A percentile compares a stretch with the other conserved stretches of the same genome.
These are phyloP conservation scores for Dothistroma septosporum DNA, from an alignment of 2,329 filamentous ascomycete genomes.

Conservation along the genomic window DNA sequence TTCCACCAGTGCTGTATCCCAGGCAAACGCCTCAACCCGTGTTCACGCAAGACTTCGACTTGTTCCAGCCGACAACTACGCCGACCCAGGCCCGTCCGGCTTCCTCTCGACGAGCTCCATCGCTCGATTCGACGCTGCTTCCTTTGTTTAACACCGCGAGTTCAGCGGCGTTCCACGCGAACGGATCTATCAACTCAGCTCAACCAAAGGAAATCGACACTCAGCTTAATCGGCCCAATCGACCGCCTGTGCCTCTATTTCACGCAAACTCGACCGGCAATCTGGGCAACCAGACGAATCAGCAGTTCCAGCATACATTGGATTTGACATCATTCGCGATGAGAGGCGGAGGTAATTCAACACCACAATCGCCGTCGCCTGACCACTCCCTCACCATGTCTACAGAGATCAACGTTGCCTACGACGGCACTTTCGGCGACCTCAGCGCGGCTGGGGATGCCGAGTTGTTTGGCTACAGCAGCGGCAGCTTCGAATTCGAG, in stretches of 20 bases:
- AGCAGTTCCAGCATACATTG: conserved; percentile 39
- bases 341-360: conserved; percentile 53
- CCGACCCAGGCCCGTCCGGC: conserved; percentile 39
- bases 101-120: conserved; percentile 47
- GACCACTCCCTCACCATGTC: conserved; percentile 23
- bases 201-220: conserved; percentile 22
- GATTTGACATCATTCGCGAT: conserved; percentile 43
- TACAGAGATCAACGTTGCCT: conserved; percentile 45
- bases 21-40: conserved; percentile 47
- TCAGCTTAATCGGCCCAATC: conserved; percentile 20
- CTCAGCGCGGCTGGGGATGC: conserved; percentile 35
- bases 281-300: conserved; percentile 28
- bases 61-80: conserved; percentile 56
- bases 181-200: conserved; percentile 48
- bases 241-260: conserved; percentile 71
- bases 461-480: conserved; percentile 18
- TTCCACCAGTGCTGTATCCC: conserved; percentile 55
- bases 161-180: conserved; percentile 58
- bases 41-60: conserved; percentile 67
- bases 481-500: conserved; percentile 13
- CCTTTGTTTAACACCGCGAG: conserved; percentile 53
- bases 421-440: conserved; percentile 45
- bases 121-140: conserved; percentile 51
- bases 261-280: conserved; percentile 42
- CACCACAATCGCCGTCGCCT: conserved; percentile 12